phyloP scores from a whole-genome alignment of 2,329 filamentous ascomycete genomes.

The Colletotrichum spaethianum region DNA sequence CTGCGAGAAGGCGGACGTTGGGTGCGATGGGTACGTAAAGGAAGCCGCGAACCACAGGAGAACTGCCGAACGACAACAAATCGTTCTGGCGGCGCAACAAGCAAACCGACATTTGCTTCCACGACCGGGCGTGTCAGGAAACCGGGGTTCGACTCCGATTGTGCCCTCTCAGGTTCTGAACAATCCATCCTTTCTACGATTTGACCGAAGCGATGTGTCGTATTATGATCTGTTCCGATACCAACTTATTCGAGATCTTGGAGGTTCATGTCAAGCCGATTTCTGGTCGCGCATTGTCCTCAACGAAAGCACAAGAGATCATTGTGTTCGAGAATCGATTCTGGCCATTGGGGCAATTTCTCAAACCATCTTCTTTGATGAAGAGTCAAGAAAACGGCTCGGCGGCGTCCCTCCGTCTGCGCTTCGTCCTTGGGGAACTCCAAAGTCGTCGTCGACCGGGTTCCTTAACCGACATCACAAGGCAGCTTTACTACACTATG shows the following conservation, averaged over 20 bases:
- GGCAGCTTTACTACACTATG: constrained; percentile 39
- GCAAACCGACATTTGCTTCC: constrained; percentile 12
- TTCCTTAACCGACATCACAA: constrained; percentile 31
- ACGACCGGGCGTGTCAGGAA: neutral
- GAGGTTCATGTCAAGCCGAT: constrained; percentile 42
- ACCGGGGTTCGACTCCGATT: neutral
- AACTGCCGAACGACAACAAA: neutral
- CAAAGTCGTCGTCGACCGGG: neutral
- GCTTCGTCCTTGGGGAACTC: constrained; percentile 6
- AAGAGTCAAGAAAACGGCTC: neutral
- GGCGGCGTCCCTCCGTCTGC: constrained; percentile 2
- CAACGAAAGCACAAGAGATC: constrained; percentile 39
- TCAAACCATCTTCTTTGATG: constrained; percentile 37
- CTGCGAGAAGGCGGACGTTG: constrained; percentile 37
- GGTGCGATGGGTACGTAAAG: constrained; percentile 41
- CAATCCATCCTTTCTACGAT: neutral
- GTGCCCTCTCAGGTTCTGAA: neutral
- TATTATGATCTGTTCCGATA: constrained; percentile 45
- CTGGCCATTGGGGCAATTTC: constrained; percentile 44
- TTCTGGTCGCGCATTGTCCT: constrained; percentile 45
- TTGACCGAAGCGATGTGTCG: constrained; percentile 31
- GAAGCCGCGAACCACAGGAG: constrained; percentile 3
- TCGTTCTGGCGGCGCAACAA: constrained; percentile 20
- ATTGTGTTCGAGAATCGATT: constrained; percentile 43
- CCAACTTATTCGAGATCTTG: constrained; percentile 41